Base-by-base conservation (phyloP, 2,329 filamentous ascomycete genomes). In the Fusarium camptoceras region DNA sequence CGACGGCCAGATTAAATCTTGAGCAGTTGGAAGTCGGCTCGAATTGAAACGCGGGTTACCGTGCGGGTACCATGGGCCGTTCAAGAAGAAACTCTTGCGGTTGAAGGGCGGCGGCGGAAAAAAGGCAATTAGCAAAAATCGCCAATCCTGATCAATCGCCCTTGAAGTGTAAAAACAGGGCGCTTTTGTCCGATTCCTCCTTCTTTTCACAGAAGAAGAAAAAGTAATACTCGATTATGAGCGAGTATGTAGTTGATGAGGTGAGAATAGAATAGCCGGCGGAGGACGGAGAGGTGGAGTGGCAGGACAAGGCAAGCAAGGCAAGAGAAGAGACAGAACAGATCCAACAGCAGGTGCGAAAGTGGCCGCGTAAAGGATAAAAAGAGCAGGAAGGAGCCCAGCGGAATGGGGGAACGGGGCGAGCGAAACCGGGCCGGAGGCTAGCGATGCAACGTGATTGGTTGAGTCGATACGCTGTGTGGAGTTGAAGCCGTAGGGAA, bases 21-120 rank as follows among this genome's bases (percentile, higher is more conserved):
- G 73, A 65, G 59, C 54, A 57, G 62, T 57, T 50, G 50, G 28
- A 70, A 41, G 59, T 43, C 41, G 64, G 64, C 70, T 75, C 73
- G 69, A 69, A 76, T 76, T 75, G 66, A 72, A 48, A 75, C 71
- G 71, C 57, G 60, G 64, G 60, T 55, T 74, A 63, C 73, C 69
- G 71, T 70, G 60, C 59, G 73, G 69, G 60, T 70, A 76, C 73
- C 73, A 76, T 76, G 73, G 60, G 68, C 64, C 58, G 62, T 68
- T 62, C 59, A 57, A 60, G 57, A 42, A 59, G 55, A 73, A 69
- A 65, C 62, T 61, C 64, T 73, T 55, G 62, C 43, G 48, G 65
- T 59, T 49, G 56, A 43, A 68, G 65, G 37, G 47, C 65, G 68
- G 68, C 54, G 64, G 63, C 70, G 49, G 55, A 61, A 47, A 44